Evolutionary conservation across 805 yeast genomes (phyloP).

Genomic region (Pichia occidentalis): DNA sequence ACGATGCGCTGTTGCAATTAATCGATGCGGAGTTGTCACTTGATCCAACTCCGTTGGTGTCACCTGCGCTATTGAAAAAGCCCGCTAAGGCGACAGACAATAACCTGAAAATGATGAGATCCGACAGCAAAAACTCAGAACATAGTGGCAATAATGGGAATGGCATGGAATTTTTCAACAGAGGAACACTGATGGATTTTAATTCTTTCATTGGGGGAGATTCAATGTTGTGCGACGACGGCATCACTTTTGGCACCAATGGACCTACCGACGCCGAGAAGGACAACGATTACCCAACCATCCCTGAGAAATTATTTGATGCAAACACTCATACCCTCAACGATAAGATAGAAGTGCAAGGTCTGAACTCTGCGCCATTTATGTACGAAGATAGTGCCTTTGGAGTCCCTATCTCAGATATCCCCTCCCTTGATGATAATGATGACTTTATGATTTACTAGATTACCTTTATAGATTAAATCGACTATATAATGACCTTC

Average conservation of each 20-base stretch:
- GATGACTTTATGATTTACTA: conserved; percentile 11
- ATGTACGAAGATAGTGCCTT: not conserved
- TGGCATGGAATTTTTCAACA: conserved; percentile 6
- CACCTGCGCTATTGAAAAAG: conserved; percentile 4
- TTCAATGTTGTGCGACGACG: conserved; percentile 6
- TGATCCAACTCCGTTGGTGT: conserved; percentile 8
- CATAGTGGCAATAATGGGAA: conserved; percentile 4
- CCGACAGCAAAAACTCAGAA: conserved; percentile 7
- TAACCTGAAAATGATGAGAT: not conserved
- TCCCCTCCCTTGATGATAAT: conserved; percentile 2
- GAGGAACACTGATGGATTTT: conserved; percentile 11
- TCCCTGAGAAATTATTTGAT: too few relatives aligned
- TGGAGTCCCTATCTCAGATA: conserved; percentile 1
- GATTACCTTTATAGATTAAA: too few relatives aligned
- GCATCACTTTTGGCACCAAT: not conserved
- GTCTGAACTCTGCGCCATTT: too few relatives aligned
- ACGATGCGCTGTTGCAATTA: conserved; percentile 9
- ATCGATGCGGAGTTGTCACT: conserved; percentile 11
- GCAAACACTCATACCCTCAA: too few relatives aligned
- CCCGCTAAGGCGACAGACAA: not conserved
- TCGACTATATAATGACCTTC: too few relatives aligned
- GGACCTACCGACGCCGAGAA: not conserved
- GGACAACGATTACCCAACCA: not conserved
- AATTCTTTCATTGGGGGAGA: conserved; percentile 9
- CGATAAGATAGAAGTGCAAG: too few relatives aligned